These are phyloP conservation scores for Xerocomus potaroensis DNA, from an alignment of 768 basidiomycete genomes.

Conservation along the genomic window DNA sequence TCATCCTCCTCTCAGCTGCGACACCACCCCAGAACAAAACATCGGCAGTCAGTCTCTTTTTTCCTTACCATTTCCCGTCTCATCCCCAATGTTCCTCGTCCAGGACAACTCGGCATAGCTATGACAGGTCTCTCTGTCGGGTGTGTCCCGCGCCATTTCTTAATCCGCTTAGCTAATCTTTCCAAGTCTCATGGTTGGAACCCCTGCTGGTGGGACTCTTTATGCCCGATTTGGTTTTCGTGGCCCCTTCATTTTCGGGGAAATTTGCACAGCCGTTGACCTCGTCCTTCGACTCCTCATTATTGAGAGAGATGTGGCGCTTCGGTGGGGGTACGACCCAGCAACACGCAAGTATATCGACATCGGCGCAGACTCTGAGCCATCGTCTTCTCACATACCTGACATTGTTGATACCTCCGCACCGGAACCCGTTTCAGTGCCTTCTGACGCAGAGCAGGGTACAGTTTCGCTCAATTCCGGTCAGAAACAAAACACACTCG, in stretches of 20 bases:
- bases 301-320: slow-evolving; percentile 51
- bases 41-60: slow-evolving; percentile 42
- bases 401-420: not conserved
- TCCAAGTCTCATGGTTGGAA: slow-evolving; percentile 47
- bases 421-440: not conserved
- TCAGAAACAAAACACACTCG: not conserved
- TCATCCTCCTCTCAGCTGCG: slow-evolving; percentile 42
- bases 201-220: slow-evolving; percentile 53
- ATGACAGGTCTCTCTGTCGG: slow-evolving; percentile 57
- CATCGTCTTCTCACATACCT: not conserved
- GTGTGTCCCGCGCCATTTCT: slow-evolving; percentile 24
- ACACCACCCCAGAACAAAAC: slow-evolving; percentile 45
- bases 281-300: slow-evolving; percentile 51
- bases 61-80: not conserved
- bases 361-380: slow-evolving; percentile 6
- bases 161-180: not conserved
- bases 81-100: not conserved
- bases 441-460: not conserved
- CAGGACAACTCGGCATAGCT: slow-evolving; percentile 58
- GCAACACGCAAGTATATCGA: slow-evolving; percentile 13
- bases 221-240: slow-evolving; percentile 55
- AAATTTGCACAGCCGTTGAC: slow-evolving; percentile 44
- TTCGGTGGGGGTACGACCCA: slow-evolving; percentile 46
- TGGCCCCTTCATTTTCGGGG: slow-evolving; percentile 55
- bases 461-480: not conserved